A percentile compares a stretch with the other conserved stretches of the same genome.
phyloP scores from a whole-genome alignment of 345 rosid species.

The Leavenworthia alabamica region DNA sequence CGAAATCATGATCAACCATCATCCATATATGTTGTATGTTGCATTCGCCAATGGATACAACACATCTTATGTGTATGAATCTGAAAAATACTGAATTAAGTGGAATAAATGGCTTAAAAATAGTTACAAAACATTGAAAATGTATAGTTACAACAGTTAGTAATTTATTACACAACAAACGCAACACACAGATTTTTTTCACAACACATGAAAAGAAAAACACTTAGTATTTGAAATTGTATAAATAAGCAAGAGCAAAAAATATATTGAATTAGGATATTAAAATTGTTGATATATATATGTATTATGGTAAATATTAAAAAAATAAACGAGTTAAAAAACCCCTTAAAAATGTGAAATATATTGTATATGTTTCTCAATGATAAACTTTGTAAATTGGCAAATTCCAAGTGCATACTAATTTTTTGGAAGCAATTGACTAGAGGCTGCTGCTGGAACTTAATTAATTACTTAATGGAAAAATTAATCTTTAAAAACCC shows the following conservation, averaged over 20 bases:
- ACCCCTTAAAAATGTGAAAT: background rate
- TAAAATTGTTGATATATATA: too few species aligned
- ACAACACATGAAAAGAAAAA: too few species aligned
- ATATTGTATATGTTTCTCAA: background rate
- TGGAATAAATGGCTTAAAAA: background rate
- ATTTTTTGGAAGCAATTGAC: background rate
- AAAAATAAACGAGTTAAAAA: too few species aligned
- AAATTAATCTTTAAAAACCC: background rate
- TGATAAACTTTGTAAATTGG: conserved; percentile 3
- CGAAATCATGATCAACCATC: background rate
- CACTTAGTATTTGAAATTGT: too few species aligned
- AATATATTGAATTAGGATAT: too few species aligned
- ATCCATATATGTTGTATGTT: background rate
- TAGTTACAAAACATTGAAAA: too few species aligned
- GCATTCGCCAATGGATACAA: background rate
- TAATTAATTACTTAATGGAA: background rate
- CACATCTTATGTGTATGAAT: too few species aligned
- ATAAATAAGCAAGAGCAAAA: too few species aligned
- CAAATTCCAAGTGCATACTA: conserved; percentile 6
- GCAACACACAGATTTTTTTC: background rate
- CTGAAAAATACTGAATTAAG: background rate
- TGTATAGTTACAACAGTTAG: too few species aligned
- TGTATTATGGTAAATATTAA: too few species aligned
- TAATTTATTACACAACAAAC: background rate
- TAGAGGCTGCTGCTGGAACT: conserved; percentile 18